Base-by-base conservation (phyloP, 495 filamentous ascomycete species). In the Penicillium bialowiezense region DNA sequence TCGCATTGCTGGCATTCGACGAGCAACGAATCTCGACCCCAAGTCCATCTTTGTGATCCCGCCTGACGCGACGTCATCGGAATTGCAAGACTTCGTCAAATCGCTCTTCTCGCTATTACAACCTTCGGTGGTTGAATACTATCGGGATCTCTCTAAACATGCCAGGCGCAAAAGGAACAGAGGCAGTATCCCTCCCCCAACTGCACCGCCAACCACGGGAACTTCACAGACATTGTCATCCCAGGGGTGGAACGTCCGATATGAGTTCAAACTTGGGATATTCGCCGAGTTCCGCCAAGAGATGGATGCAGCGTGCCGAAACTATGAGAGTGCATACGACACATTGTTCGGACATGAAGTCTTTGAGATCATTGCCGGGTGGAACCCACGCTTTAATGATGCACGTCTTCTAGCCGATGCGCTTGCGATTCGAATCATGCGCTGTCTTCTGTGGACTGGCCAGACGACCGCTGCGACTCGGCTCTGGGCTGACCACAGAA, bases 221-320 rank as follows among this genome's bases (percentile, higher is more conserved):
- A 91, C 90, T 3, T 92, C 88, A 13, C 86, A 89, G 58, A 88
- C 86, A 0, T 67, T 96, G 15, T 88, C 90, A n/a, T 75, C 82
- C 9, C 86, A 89, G 45, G 90, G 87, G 4, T 97, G 91, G 91
- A 89, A 86, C 63, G 83, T 90, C 17, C 85, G 91, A 2, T 96
- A 95, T 62, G 91, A 97, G 58, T 90, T 92, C 71, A 97, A 97
- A 59, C 78, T 89, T 21, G 91, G 88, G 7, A 74, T 95, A 1
- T 88, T 96, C 59, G 89, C 91, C 26, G 90, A 96, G 61, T 96
- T 90, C 52, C 81, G 91, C 10, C 86, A 89, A 60, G 91, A 97
- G 59, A 88, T 91, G 80, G 91, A 96, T 57, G 82, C 79, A 23
- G 91, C 91, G 0, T 72, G 84, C 41, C 80, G 89, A 24, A 90